Evolutionary conservation across 768 basidiomycete genomes (phyloP).

Genomic region (Vishniacozyma victoriae): DNA sequence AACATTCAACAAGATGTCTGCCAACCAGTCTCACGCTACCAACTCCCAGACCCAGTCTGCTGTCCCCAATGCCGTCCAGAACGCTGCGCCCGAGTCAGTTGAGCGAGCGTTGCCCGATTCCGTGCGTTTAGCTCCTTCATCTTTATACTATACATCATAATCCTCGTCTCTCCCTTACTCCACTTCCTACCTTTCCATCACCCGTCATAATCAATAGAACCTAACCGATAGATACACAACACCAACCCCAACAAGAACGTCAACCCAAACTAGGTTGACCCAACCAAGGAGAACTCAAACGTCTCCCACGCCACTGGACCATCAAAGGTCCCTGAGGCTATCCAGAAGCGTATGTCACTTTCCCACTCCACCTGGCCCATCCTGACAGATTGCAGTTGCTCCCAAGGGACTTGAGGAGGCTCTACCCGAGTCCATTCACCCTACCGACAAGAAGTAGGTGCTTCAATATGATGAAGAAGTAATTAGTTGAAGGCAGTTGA

Average conservation of each 20-base stretch:
- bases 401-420: slow-evolving; percentile 25
- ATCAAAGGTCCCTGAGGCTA: slow-evolving; percentile 30
- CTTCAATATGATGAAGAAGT: too few species aligned
- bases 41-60: slow-evolving; percentile 17
- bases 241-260: too few species aligned
- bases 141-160: neutral
- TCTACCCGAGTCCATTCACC: slow-evolving; percentile 26
- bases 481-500: too few species aligned
- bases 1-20: neutral
- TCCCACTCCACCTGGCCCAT: too few species aligned
- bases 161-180: neutral
- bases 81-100: slow-evolving; percentile 12
- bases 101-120: slow-evolving; percentile 18
- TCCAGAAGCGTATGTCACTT: too few species aligned
- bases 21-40: slow-evolving; percentile 14
- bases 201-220: neutral
- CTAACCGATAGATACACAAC: slow-evolving; percentile 16
- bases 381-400: too few species aligned
- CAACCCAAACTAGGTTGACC: too few species aligned
- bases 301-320: slow-evolving; percentile 27
- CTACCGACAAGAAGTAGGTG: slow-evolving; percentile 7
- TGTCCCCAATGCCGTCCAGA: slow-evolving; percentile 17
- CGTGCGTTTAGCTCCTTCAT: slow-evolving; percentile 5
- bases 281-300: slow-evolving; percentile 6
- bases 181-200: neutral